phyloP scores from a whole-genome alignment of 495 filamentous ascomycete genomes.

The Annulohypoxylon maeteangense region DNA sequence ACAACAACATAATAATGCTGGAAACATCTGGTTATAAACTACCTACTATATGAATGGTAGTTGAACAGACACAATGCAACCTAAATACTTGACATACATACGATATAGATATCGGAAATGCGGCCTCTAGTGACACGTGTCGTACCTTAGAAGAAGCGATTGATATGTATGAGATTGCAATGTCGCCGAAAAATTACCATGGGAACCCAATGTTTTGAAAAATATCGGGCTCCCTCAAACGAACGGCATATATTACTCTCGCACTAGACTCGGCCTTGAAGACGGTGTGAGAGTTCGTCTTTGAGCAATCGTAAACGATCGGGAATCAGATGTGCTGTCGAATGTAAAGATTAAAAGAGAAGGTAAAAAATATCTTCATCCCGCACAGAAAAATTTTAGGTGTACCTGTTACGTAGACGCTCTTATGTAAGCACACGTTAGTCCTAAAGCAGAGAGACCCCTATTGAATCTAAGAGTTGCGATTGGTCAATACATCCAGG shows the following conservation, averaged over 20 bases:
- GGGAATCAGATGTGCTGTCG: constrained; percentile 46
- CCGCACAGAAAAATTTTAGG: constrained; percentile 10
- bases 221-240: constrained; percentile 48
- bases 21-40: not conserved
- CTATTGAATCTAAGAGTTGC: constrained; percentile 4
- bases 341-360: constrained; percentile 42
- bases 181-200: constrained; percentile 51
- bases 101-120: constrained; percentile 15
- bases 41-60: not conserved
- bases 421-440: constrained; percentile 6
- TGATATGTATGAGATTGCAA: constrained; percentile 18
- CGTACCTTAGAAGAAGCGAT: not conserved
- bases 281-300: constrained; percentile 41
- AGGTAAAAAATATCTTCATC: constrained; percentile 11
- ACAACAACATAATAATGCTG: not conserved
- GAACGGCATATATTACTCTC: constrained; percentile 47
- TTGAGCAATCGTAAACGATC: constrained; percentile 42
- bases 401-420: constrained; percentile 3
- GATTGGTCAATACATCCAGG: constrained; percentile 6
- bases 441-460: constrained; percentile 6
- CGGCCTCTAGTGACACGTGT: constrained; percentile 25
- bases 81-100: constrained; percentile 12
- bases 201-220: constrained; percentile 43
- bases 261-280: constrained; percentile 47
- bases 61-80: constrained; percentile 12